These are phyloP conservation scores for Venturia pyrina DNA, from an alignment of 2,329 filamentous ascomycete genomes.

Conservation along the genomic window DNA sequence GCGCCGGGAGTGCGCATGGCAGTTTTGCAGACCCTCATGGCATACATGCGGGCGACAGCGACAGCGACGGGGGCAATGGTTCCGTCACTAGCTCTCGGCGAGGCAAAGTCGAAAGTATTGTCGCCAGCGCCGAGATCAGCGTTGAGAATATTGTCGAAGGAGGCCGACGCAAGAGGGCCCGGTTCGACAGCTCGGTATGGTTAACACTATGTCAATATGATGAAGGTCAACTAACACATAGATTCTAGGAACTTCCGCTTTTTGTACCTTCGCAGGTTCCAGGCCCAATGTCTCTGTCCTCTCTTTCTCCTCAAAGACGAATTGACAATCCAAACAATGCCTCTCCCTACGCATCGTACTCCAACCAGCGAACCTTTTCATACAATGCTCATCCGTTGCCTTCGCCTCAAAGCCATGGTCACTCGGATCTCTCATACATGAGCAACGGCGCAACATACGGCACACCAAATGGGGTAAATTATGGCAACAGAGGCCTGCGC, in stretches of 20 bases:
- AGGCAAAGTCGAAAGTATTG: constrained; percentile 62
- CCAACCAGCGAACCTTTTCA: constrained; percentile 68
- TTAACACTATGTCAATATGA: neutral
- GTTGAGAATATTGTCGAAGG: constrained; percentile 97
- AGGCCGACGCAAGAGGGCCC: constrained; percentile 86
- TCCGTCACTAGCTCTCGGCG: constrained; percentile 63
- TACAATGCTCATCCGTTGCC: constrained; percentile 63
- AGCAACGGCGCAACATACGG: constrained; percentile 19
- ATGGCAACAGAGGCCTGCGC: constrained; percentile 9
- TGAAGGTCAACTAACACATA: neutral
- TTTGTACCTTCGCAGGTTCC: constrained; percentile 94
- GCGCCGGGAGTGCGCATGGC: constrained; percentile 49
- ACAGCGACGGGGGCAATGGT: constrained; percentile 70
- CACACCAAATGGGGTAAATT: neutral
- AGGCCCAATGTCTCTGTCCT: constrained; percentile 91
- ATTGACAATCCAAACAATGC: constrained; percentile 60
- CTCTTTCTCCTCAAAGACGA: constrained; percentile 81
- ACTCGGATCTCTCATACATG: constrained; percentile 21
- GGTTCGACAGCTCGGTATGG: constrained; percentile 94
- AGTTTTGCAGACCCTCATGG: constrained; percentile 46
- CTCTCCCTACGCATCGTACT: constrained; percentile 60
- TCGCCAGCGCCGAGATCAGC: constrained; percentile 94
- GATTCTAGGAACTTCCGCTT: constrained; percentile 73
- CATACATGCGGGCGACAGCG: constrained; percentile 50
- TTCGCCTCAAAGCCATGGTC: constrained; percentile 67